Evolutionary conservation across 257 asterid species (phyloP), one percentile per base, ranked within the genome.

Genomic region (Haberlea rhodopensis): DNA sequence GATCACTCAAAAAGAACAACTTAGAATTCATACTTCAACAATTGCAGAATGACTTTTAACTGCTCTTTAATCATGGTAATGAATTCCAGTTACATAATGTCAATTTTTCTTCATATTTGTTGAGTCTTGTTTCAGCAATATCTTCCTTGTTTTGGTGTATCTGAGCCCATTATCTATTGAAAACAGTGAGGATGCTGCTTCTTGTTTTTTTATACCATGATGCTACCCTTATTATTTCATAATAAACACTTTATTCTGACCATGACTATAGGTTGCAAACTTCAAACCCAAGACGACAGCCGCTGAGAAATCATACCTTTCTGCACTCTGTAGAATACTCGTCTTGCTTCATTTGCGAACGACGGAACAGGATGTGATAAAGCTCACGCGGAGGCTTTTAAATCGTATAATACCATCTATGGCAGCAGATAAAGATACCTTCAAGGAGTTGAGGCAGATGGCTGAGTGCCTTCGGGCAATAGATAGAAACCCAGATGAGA

Each of bases 381-480:
- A 89, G 71, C 78, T 92, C 56, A 80, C 84, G 90, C 75, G 68
- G 75, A 80, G 70, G 66, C 78, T 92, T 68, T 74, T 92, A 69
- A 79, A 71, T 70, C 82, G 76, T 26, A 77, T 80, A 43, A 53
- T 53, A 57, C 66, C 61, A 73, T 73, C 84, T n/a, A 72, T 81
- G 48, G 80, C 85, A 34, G 63, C 79, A 65, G 97, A 92, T 56
- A 92, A 77, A 46, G 99, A 92, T 67, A 69, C 84, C 20, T 19
- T 67, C 22, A 89, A 81, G 85, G 99, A 89, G 68, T 57, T 87
- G 80, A 82, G 79, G 67, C 90, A 71, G 70, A 84, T 81, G 96
- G 79, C 86, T 55, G 85, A 77, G 60, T 83, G 91, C 67, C 84
- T 92, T 8, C 78, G 77, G 78, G 82, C 85, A 56, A 71, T 80